Percentiles rank a stretch among this genome's conserved stretches.
Conservation (phyloP, 768 basidiomycete species). For the Mycena kentingensis region DNA sequence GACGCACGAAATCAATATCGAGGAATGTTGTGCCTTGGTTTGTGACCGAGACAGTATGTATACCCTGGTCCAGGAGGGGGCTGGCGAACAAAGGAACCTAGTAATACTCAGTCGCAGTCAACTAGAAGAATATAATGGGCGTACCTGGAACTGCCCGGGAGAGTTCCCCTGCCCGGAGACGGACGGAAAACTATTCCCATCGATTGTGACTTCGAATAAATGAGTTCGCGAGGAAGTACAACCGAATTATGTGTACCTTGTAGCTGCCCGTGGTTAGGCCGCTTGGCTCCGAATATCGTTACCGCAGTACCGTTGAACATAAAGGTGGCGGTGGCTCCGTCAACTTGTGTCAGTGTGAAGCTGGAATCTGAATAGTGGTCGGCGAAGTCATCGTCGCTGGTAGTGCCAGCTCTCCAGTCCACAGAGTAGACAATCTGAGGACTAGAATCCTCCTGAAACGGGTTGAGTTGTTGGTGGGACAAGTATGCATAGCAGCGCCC, state of each 20-base stretch:
- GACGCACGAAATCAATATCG: constrained; percentile 43
- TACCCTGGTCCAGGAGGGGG: too few relatives aligned
- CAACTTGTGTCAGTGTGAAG: constrained; percentile 31
- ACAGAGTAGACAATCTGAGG: too few relatives aligned
- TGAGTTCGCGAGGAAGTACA: neutral
- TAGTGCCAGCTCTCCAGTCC: too few relatives aligned
- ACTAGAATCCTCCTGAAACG: too few relatives aligned
- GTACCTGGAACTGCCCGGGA: constrained; percentile 19
- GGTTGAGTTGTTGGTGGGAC: too few relatives aligned
- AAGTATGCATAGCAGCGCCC: too few relatives aligned
- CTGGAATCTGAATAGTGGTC: too few relatives aligned
- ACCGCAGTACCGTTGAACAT: constrained; percentile 42
- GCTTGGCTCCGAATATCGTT: constrained; percentile 42
- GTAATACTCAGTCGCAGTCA: neutral
- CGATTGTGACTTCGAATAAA: constrained; percentile 28
- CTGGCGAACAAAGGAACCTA: neutral
- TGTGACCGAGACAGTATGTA: constrained; percentile 24
- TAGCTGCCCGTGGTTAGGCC: constrained; percentile 40
- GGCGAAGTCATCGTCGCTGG: too few relatives aligned
- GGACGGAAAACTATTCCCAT: constrained; percentile 17
- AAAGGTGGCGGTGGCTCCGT: constrained; percentile 32
- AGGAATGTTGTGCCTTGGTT: constrained; percentile 29
- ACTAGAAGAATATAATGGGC: constrained; percentile 10
- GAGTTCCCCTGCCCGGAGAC: constrained; percentile 9
- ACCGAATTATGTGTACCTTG: neutral